Evolutionary conservation across 805 yeast genomes (phyloP), one percentile per base, ranked within the genome.

Genomic region (Yarrowia keelungensis): DNA sequence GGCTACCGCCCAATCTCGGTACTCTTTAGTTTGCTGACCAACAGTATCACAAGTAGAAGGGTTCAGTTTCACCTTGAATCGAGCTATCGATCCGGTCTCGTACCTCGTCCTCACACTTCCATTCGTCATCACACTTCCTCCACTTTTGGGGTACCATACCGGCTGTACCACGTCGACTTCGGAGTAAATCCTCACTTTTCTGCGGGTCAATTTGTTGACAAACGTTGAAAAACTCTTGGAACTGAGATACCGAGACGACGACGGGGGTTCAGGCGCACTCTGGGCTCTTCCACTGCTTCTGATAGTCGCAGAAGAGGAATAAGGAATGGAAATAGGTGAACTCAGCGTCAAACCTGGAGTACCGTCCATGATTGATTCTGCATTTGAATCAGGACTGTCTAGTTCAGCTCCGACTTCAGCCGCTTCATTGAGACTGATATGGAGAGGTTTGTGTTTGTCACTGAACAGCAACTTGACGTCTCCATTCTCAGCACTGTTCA

Each of bases 91-190:
- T 2, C 62, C 62, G 0, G 62, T 56, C 26, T 56, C 62, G n/a
- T 56, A 56, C 7, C 62, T 5, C 2, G 62, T 56, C 7, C 62
- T 14, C 2, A 56, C 38, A 26, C 62, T 56, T 9, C 62, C 62
- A 11, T 56, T 56, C n/a, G 62, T 56, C 38, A 56, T 19, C 11
- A 56, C 62, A 12, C 39, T 26, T 15, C 62, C 62, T 10, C 62
- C 62, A n/a, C 62, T 56, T n/a, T 42, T 56, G 38, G 62, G 62
- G 39, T 56, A 56, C 62, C 62, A 56, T 10, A 41, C 36, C 2
- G 62, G 62, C 36, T 56, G 62, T 0, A 56, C 62, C 38, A 56
- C 62, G n/a, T 56, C 62, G 2, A 56, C 62, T n/a, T 56, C 47
- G 8, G 62, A 56, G 47, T 56, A 26, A 11, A 56, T 56, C 7